These are phyloP conservation scores for Tritrichomonas musculus DNA, from an alignment of 208 protist genomes.

Conservation along the genomic window DNA sequence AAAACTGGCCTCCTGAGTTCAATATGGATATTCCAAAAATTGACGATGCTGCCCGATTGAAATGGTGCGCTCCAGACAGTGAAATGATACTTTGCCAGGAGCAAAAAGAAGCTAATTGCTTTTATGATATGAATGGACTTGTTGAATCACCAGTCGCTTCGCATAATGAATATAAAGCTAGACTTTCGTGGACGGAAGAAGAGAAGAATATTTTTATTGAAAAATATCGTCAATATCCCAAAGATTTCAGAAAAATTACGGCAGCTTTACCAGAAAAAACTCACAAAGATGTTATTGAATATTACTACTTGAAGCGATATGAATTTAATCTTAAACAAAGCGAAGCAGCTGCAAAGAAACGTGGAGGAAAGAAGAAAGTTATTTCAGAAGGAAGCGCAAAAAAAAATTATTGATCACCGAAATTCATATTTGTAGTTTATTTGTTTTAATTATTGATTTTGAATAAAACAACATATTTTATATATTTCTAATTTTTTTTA, in stretches of 20 bases:
- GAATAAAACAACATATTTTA: too few relatives aligned
- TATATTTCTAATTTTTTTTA: too few relatives aligned
- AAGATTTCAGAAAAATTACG: not conserved
- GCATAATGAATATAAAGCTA: not conserved
- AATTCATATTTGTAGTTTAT: too few relatives aligned
- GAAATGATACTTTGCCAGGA: not conserved
- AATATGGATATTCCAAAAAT: not conserved
- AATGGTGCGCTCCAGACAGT: not conserved
- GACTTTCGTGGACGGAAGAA: constrained; percentile 20
- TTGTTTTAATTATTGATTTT: too few relatives aligned
- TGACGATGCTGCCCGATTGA: not conserved
- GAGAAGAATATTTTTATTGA: constrained; percentile 4
- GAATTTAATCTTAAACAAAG: not conserved
- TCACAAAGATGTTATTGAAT: constrained; percentile 22
- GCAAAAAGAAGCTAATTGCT: not conserved
- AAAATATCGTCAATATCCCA: constrained; percentile 23
- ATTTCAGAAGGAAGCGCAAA: constrained; percentile 15
- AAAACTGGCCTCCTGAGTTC: not conserved
- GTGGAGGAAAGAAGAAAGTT: constrained; percentile 12
- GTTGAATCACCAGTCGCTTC: not conserved
- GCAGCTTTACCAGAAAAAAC: not conserved
- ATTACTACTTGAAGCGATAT: constrained; percentile 28
- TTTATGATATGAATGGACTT: not conserved
- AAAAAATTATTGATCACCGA: constrained; percentile 25
- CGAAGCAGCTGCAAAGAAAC: not conserved